Conservation (phyloP, 192 early-diverging fungal species). For the Coemansia erecta region DNA sequence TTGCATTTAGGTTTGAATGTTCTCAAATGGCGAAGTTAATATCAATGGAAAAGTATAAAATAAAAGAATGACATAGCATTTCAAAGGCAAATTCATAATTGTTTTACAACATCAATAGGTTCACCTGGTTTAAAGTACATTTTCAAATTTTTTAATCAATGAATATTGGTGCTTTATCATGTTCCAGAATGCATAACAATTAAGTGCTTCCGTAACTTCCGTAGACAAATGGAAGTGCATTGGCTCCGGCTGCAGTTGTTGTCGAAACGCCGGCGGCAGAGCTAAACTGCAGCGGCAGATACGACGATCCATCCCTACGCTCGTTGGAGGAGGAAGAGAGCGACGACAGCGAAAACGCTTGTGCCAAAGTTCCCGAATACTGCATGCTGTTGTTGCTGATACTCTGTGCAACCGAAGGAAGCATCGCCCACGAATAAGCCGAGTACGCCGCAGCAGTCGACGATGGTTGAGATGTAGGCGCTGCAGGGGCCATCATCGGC, state of each 20-base stretch:
- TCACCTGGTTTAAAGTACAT: no score
- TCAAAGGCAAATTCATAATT: no score
- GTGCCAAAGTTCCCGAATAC: constrained; percentile 1
- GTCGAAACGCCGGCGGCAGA: constrained; percentile 7
- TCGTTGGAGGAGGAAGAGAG: constrained; percentile 1
- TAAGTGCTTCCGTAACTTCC: not conserved
- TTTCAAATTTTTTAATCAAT: no score
- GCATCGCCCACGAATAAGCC: constrained; percentile 11
- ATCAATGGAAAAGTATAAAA: no score
- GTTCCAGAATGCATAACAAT: no score
- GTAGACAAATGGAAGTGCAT: not conserved
- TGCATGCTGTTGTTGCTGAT: constrained; percentile 7
- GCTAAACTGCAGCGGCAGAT: not conserved
- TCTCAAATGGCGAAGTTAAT: no score
- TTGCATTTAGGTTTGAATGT: no score
- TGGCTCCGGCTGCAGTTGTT: constrained; percentile 1
- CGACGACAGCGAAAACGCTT: constrained; percentile 5
- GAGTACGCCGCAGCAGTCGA: constrained; percentile 3
- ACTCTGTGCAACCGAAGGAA: not conserved
- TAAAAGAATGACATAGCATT: no score
- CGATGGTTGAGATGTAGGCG: not conserved
- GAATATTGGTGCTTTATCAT: no score
- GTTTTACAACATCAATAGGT: no score
- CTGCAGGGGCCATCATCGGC: not conserved
- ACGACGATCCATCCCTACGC: not conserved